Evolutionary conservation across 2,329 filamentous ascomycete genomes (phyloP), one percentile per base, ranked within the genome.

Genomic region (Hypoxylon sp.): DNA sequence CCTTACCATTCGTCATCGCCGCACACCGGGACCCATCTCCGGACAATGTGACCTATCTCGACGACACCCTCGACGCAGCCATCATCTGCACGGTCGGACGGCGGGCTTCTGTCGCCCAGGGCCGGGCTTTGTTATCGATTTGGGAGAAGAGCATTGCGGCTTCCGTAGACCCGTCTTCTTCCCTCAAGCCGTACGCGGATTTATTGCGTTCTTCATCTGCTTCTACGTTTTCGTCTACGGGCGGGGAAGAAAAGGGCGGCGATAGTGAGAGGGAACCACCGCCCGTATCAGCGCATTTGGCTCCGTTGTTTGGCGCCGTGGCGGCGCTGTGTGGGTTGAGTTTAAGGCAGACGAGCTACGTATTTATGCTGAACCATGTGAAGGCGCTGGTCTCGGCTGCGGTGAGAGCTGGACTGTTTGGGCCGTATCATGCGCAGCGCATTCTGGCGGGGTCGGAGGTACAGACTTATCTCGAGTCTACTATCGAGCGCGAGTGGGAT

Each of bases 61-160:
- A 95, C 81, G 93, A 96, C 80, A 84, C 87, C 71, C 88, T 93
- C 53, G 93, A 96, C 78, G 92, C 93, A 8, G 87, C 88, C 29
- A 90, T 92, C 8, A 86, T 92, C 48, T 96, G 93, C 80, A 90
- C 91, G n/a, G 93, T 96, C 13, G 92, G 91, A 11, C 85, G 92
- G 0, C 87, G 93, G 17, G 92, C 93, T 0, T 93, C 90, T 71
- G 85, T 92, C 53, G 89, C 91, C 0, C 93, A 96, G 80, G 93
- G 93, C 8, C 84, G 92, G 62, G 93, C 93, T 3, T 81, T 96
- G 65, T 83, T 95, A 8, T 85, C 86, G 5, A 88, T 96, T 31
- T 96, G 92, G 92, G 92, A 94, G 76, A 85, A 91, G 60, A 91
- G 90, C 17, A 89, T 93, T 71, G 83, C 82, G 10, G 66, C 78